Evolutionary conservation across 1,139 yeast genomes (phyloP), one percentile per base, ranked within the genome.

Genomic region (Zygosaccharomyces sapae): DNA sequence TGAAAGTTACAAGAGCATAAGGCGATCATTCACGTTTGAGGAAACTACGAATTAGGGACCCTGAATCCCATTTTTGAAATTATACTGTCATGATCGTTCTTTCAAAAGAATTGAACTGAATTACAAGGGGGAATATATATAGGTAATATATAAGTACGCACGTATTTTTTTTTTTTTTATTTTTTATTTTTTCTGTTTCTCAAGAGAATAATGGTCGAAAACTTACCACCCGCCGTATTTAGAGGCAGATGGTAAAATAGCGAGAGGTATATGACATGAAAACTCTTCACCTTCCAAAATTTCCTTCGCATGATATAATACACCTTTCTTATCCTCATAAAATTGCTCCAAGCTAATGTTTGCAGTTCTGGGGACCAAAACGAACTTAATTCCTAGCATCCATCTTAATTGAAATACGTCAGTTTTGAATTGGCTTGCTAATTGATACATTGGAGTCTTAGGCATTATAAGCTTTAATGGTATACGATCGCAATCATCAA

Each of bases 391-490:
- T 3, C 53, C 50, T 6, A 69, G 24, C 51, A 64, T 56, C 71
- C 72, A 69, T 49, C 63, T 69, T 9, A 57, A 44, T 42, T 70
- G 70, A 45, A 70, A 68, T 0, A 70, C 48, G 41, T 66, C 65
- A 0, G 71, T 62, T 45, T 60, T 68, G 49, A 70, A 69, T 44
- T 69, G 73, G 34, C 67, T 60, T 1, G 70, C 56, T n/a, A 61
- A 43, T 44, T 58, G 58, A 33, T 54, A 53, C 47, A 55, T 55
- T n/a, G 67, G 67, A 5, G 70, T 56, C 27, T 58, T 55, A 25
- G 69, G 62, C 5, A 69, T 62, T 2, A 66, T 50, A 6, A 70
- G 55, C 38, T 61, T 60, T 4, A 67, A 49, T 1, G 67, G 60
- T 7, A 67, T 47, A 4, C 53, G 43, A 1, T 51, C 38, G 10